Conservation (phyloP, 2,329 filamentous ascomycete species). For the Cercospora sp. region DNA sequence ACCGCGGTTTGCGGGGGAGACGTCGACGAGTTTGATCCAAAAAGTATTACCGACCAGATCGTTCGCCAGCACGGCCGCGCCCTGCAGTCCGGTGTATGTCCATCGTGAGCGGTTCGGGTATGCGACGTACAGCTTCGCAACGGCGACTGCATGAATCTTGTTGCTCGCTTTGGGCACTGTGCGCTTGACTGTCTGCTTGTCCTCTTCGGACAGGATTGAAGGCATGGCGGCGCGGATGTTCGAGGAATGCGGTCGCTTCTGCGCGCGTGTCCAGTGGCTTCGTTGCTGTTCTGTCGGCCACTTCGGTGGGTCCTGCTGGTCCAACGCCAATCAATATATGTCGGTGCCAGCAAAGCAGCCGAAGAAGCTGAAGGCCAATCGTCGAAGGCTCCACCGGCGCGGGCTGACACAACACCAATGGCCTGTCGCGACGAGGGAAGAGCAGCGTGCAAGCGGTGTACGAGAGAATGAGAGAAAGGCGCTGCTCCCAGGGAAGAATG, state of each 20-base stretch:
- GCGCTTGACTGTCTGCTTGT: constrained; percentile 95
- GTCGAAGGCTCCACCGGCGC: constrained; percentile 2
- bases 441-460: neutral
- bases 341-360: constrained; percentile 21
- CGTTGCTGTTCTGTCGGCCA: neutral
- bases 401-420: neutral
- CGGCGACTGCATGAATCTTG: constrained; percentile 95
- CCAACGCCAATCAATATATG: neutral
- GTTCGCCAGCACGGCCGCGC: constrained; percentile 86
- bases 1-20: constrained; percentile 79
- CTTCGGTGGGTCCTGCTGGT: neutral
- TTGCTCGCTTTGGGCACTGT: constrained; percentile 90
- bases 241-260: neutral
- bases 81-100: constrained; percentile 92
- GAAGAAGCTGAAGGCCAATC: constrained; percentile 7
- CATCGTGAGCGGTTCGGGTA: constrained; percentile 83
- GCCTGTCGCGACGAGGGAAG: neutral
- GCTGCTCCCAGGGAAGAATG: constrained; percentile 1
- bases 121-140: constrained; percentile 89
- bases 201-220: constrained; percentile 76
- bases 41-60: constrained; percentile 93
- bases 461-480: neutral
- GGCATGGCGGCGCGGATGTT: constrained; percentile 26
- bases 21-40: constrained; percentile 96
- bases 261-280: neutral